Evolutionary conservation across 352 stramenopile species (phyloP).

Genomic region (Phytophthora europaea): DNA sequence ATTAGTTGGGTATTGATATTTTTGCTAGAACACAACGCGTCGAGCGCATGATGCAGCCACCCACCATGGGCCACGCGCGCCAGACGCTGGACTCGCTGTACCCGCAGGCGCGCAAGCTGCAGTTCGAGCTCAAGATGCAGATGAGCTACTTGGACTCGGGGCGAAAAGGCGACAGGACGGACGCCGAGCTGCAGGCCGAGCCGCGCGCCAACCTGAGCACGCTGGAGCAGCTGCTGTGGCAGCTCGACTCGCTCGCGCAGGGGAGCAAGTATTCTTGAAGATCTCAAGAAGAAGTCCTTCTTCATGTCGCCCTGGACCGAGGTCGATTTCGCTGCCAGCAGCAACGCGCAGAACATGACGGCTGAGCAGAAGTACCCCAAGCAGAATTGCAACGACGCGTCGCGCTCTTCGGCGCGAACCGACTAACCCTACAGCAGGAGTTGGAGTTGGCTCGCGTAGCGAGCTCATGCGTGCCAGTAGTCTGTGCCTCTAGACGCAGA

Average conservation of each 20-base stretch:
- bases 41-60: not conserved
- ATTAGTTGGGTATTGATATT: no score
- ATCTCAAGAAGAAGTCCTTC: no score
- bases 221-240: slow-evolving; percentile 83
- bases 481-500: no score
- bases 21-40: not conserved
- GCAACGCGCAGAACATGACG: no score
- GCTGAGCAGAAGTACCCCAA: no score
- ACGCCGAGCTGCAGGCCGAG: slow-evolving; percentile 72
- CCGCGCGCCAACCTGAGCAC: slow-evolving; percentile 75
- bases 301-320: no score
- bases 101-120: slow-evolving; percentile 82
- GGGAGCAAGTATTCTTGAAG: slow-evolving; percentile 29
- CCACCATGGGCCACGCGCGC: not conserved
- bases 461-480: no score
- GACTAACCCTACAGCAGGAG: no score
- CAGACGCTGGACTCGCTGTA: slow-evolving; percentile 81
- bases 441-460: no score
- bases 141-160: slow-evolving; percentile 86
- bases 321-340: no score
- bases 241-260: slow-evolving; percentile 85
- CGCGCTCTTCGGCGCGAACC: no score
- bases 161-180: slow-evolving; percentile 55
- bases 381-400: no score
- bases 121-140: slow-evolving; percentile 93